Conservation (phyloP, 495 filamentous ascomycete genomes). For the Xylaria flabelliformis region DNA sequence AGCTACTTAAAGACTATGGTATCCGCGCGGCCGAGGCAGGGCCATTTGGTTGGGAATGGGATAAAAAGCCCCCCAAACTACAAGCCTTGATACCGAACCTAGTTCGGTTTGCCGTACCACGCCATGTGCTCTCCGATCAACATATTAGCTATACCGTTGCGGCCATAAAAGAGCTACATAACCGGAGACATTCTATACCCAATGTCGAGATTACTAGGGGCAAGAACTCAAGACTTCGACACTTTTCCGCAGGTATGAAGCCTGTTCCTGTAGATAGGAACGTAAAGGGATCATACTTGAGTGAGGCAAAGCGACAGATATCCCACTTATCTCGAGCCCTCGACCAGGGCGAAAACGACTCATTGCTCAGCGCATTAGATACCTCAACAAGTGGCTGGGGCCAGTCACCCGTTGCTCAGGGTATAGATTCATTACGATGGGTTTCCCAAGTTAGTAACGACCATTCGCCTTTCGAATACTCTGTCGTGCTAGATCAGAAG, state of each 20-base stretch:
- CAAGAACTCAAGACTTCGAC: constrained; percentile 20
- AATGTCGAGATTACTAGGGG: constrained; percentile 24
- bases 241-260: constrained; percentile 19
- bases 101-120: constrained; percentile 27
- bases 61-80: constrained; percentile 5
- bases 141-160: constrained; percentile 27
- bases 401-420: background rate
- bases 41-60: constrained; percentile 25
- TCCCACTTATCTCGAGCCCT: constrained; percentile 13
- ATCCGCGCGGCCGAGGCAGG: constrained; percentile 20
- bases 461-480: background rate
- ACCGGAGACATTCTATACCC: constrained; percentile 23
- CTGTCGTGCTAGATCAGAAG: constrained; percentile 8
- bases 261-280: background rate
- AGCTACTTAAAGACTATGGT: constrained; percentile 20
- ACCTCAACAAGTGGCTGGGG: constrained; percentile 15
- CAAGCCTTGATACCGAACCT: constrained; percentile 16
- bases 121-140: constrained; percentile 19
- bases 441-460: constrained; percentile 17
- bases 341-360: background rate
- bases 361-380: constrained; percentile 9
- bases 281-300: background rate
- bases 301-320: constrained; percentile 20
- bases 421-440: constrained; percentile 5
- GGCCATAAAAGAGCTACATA: constrained; percentile 21